Percentiles rank a stretch among this genome's conserved stretches.
Evolutionary conservation across 2,329 filamentous ascomycete species (phyloP).

Genomic region (Diaporthe vaccinii): DNA sequence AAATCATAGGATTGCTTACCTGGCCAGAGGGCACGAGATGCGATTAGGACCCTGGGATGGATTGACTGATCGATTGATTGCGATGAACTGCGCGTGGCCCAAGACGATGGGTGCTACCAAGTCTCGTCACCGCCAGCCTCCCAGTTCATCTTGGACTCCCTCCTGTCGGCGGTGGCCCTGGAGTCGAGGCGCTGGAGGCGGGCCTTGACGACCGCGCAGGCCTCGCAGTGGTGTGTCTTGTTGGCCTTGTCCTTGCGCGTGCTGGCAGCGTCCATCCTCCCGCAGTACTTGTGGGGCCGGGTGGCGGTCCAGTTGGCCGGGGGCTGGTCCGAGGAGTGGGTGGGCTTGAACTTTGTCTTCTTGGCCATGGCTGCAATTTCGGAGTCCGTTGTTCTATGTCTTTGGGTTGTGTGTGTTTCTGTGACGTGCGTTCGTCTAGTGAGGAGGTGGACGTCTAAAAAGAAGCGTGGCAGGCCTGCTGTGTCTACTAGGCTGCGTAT

Average conservation of each 20-base stretch:
- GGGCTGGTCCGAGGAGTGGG: slow-evolving; percentile 18
- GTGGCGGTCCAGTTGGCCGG: slow-evolving; percentile 38
- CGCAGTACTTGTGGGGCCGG: slow-evolving; percentile 40
- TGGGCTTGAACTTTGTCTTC: slow-evolving; percentile 47
- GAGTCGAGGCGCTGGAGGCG: slow-evolving; percentile 34
- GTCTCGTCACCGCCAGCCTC: slow-evolving; percentile 23
- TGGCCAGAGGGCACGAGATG: neutral
- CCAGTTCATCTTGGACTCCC: slow-evolving; percentile 41
- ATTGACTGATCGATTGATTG: neutral
- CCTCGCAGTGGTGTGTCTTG: slow-evolving; percentile 41
- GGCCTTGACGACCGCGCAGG: slow-evolving; percentile 38
- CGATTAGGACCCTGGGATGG: neutral
- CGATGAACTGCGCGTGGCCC: neutral
- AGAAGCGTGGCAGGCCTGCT: too few relatives aligned
- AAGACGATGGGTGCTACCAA: neutral
- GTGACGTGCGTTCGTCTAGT: neutral
- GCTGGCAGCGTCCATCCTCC: slow-evolving; percentile 40
- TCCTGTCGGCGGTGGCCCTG: slow-evolving; percentile 30
- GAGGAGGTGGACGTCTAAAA: too few relatives aligned
- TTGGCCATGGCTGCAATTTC: slow-evolving; percentile 34
- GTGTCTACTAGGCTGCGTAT: too few relatives aligned
- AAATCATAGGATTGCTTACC: neutral
- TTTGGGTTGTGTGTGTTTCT: too few relatives aligned
- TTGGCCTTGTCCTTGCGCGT: slow-evolving; percentile 39
- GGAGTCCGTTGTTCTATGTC: slow-evolving; percentile 4